Conservation (phyloP, 768 basidiomycete species). For the Filobasidium wieringae region DNA sequence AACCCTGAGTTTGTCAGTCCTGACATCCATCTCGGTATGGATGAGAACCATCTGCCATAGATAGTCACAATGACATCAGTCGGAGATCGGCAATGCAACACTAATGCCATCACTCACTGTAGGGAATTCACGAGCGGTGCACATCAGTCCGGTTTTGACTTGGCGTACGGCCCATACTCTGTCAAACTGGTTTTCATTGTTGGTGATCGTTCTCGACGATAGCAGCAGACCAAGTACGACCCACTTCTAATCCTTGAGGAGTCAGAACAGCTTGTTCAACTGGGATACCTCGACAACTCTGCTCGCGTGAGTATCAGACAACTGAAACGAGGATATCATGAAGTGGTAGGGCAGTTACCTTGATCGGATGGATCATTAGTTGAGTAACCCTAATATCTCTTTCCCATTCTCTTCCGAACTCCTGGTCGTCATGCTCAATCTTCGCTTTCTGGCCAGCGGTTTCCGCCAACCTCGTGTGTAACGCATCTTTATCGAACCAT, state of each 20-base stretch:
- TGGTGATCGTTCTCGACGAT: too few relatives aligned
- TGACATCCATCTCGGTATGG: slow-evolving; percentile 4
- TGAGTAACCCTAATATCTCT: slow-evolving; percentile 8
- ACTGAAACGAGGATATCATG: not conserved
- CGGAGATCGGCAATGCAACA: too few relatives aligned
- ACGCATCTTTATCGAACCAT: not conserved
- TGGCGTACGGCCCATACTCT: slow-evolving; percentile 6
- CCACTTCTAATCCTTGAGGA: slow-evolving; percentile 7
- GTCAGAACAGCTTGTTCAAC: slow-evolving; percentile 1
- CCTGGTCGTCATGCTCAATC: not conserved
- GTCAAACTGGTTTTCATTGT: slow-evolving; percentile 9
- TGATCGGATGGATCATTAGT: slow-evolving; percentile 12
- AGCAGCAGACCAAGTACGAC: not conserved
- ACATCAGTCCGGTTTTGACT: not conserved
- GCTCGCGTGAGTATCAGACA: not conserved
- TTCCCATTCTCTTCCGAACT: not conserved
- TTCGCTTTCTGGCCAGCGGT: not conserved
- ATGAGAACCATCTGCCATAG: slow-evolving; percentile 9
- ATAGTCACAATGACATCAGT: too few relatives aligned
- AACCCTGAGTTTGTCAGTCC: not conserved
- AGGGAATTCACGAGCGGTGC: slow-evolving; percentile 6
- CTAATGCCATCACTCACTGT: slow-evolving; percentile 3
- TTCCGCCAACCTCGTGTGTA: not conserved
- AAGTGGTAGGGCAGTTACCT: not conserved
- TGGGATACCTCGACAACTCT: slow-evolving; percentile 11